These are phyloP conservation scores for Aspergillus asperescens DNA, from an alignment of 495 filamentous ascomycete genomes.

Conservation along the genomic window DNA sequence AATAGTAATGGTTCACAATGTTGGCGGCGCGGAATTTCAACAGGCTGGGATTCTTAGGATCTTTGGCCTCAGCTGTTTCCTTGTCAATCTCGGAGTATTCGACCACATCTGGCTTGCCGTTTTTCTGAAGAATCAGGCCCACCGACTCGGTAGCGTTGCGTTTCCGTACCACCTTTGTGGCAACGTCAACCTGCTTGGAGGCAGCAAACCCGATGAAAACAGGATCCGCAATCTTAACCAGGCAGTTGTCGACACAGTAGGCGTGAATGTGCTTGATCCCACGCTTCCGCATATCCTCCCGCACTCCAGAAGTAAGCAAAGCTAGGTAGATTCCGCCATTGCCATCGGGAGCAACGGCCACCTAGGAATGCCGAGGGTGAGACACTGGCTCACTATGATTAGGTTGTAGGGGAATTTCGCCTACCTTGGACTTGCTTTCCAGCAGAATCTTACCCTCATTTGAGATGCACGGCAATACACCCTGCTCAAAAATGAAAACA, in stretches of 20 bases:
- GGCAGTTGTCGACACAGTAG: slow-evolving; percentile 98
- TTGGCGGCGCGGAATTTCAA: slow-evolving; percentile 97
- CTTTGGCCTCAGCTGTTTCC: slow-evolving; percentile 78
- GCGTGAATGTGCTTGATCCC: slow-evolving; percentile 95
- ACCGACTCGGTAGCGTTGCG: slow-evolving; percentile 95
- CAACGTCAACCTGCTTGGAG: slow-evolving; percentile 86
- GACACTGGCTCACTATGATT: neutral
- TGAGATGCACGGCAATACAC: slow-evolving; percentile 91
- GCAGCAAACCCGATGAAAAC: slow-evolving; percentile 93
- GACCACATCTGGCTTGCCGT: slow-evolving; percentile 94
- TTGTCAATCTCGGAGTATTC: slow-evolving; percentile 98
- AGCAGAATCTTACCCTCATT: slow-evolving; percentile 97
- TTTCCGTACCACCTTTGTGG: slow-evolving; percentile 98
- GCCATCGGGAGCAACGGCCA: slow-evolving; percentile 96
- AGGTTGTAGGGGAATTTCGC: neutral
- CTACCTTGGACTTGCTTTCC: slow-evolving; percentile 79
- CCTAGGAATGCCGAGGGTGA: slow-evolving; percentile 31
- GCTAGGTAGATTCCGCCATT: slow-evolving; percentile 98
- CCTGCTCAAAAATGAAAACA: slow-evolving; percentile 93
- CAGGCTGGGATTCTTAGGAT: slow-evolving; percentile 73
- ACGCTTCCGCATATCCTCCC: slow-evolving; percentile 81
- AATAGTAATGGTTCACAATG: slow-evolving; percentile 99
- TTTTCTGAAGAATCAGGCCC: slow-evolving; percentile 88
- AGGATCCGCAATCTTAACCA: slow-evolving; percentile 96
- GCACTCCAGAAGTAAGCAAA: slow-evolving; percentile 71